Conservation (phyloP, 2,329 filamentous ascomycete genomes). For the Neonectria magnoliae region DNA sequence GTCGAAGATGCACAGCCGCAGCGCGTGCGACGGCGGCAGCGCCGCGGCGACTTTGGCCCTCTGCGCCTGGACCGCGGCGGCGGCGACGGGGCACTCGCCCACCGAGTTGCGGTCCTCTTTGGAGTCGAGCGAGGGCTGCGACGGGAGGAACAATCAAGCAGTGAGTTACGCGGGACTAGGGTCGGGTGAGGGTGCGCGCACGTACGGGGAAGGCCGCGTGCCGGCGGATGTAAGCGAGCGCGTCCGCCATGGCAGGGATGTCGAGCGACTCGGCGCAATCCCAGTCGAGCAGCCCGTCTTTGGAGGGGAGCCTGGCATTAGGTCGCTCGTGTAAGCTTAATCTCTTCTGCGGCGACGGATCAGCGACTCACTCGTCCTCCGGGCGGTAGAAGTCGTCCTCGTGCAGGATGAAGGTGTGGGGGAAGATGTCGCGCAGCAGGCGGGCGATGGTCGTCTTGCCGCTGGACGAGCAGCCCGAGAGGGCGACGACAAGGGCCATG, state of each 20-base stretch:
- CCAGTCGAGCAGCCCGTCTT: constrained; percentile 81
- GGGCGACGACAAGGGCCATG: constrained; percentile 74
- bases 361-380: constrained; percentile 70
- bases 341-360: no score
- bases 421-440: constrained; percentile 84
- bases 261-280: constrained; percentile 86
- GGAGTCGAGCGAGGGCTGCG: constrained; percentile 45
- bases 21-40: constrained; percentile 53
- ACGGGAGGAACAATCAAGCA: neutral
- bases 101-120: constrained; percentile 71
- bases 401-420: constrained; percentile 83
- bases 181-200: constrained; percentile 21
- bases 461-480: constrained; percentile 90
- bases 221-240: constrained; percentile 75
- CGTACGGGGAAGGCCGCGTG: constrained; percentile 73
- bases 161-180: neutral
- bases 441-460: constrained; percentile 95
- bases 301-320: constrained; percentile 59
- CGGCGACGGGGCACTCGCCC: constrained; percentile 63
- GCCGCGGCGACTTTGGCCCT: constrained; percentile 60
- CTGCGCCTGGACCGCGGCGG: constrained; percentile 56
- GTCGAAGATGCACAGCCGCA: constrained; percentile 79
- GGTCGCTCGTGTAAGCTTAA: neutral
- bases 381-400: constrained; percentile 95
- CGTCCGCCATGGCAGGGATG: constrained; percentile 71